Percentiles rank a stretch among this genome's conserved stretches.
Conservation (phyloP, 345 rosid species). For the Triadica sebifera region DNA sequence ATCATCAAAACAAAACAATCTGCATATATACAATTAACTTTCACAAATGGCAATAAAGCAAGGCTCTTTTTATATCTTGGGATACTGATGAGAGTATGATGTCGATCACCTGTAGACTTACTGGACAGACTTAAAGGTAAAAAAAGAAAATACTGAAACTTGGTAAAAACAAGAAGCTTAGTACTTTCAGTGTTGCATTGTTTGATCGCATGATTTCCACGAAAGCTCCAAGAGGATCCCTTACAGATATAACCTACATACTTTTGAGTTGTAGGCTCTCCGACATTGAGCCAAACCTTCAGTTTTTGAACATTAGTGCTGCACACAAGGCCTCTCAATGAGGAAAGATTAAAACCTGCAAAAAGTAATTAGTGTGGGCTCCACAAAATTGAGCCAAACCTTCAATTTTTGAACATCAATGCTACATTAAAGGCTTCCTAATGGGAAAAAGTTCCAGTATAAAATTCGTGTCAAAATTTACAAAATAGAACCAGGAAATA, state of each 20-base stretch:
- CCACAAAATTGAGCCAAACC: slow-evolving; percentile 16
- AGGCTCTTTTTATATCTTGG: not conserved
- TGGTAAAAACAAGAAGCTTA: not conserved
- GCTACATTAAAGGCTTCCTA: slow-evolving; percentile 16
- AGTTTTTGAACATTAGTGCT: slow-evolving; percentile 17
- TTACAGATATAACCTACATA: not conserved
- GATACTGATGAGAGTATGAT: not conserved
- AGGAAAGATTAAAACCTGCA: slow-evolving; percentile 23
- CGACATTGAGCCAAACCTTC: slow-evolving; percentile 17
- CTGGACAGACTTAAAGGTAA: not conserved
- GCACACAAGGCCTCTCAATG: slow-evolving; percentile 11
- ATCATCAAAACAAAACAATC: not conserved
- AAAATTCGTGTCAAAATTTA: not conserved
- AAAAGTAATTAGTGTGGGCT: slow-evolving; percentile 4
- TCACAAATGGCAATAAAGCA: not conserved
- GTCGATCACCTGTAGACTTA: not conserved
- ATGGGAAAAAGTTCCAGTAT: not conserved
- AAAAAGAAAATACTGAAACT: not conserved
- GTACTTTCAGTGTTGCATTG: not conserved
- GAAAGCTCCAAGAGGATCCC: slow-evolving; percentile 6
- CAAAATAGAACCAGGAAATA: slow-evolving; percentile 9
- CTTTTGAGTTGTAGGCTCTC: slow-evolving; percentile 3
- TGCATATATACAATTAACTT: not conserved
- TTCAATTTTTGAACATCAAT: slow-evolving; percentile 15
- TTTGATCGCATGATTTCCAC: not conserved